Percentiles rank a stretch among this genome's conserved stretches.
Conservation (phyloP, 495 filamentous ascomycete species). For the Melanomma pulvis-pyrius region DNA sequence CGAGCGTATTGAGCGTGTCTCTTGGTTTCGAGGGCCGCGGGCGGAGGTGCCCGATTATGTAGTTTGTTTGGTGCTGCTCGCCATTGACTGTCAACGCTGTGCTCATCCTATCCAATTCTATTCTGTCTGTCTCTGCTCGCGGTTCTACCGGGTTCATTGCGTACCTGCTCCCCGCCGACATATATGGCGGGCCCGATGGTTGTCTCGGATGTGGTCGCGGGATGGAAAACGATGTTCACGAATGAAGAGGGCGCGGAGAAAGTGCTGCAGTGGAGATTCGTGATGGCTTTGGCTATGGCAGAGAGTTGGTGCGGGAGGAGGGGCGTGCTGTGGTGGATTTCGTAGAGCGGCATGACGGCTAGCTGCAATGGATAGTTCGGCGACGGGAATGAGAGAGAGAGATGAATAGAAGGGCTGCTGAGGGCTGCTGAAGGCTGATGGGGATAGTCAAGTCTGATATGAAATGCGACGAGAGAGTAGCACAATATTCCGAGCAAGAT, state of each 20-base stretch:
- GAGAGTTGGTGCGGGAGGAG: conserved; percentile 35
- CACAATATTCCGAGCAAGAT: too few relatives aligned
- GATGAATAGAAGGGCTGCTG: not conserved
- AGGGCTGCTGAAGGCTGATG: not conserved
- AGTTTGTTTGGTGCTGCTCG: conserved; percentile 22
- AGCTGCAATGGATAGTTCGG: not conserved
- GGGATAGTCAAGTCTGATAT: too few relatives aligned
- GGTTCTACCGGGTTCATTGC: not conserved
- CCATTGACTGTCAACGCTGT: not conserved
- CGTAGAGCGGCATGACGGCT: conserved; percentile 41
- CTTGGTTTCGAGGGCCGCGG: conserved; percentile 19
- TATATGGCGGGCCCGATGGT: not conserved
- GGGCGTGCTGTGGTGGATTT: conserved; percentile 35
- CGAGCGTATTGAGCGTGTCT: not conserved
- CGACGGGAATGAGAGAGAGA: not conserved
- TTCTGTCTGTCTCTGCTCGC: too few relatives aligned
- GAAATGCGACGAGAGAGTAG: too few relatives aligned
- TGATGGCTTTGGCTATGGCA: conserved; percentile 39
- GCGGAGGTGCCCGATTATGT: conserved; percentile 38
- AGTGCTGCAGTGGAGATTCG: conserved; percentile 37
- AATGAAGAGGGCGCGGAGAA: conserved; percentile 39
- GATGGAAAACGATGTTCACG: conserved; percentile 40
- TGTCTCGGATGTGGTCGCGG: not conserved
- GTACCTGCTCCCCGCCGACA: conserved; percentile 1
- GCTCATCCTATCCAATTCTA: too few relatives aligned